phyloP scores from a whole-genome alignment of 306 rosid genomes.

The Cicer chorassanicum region DNA sequence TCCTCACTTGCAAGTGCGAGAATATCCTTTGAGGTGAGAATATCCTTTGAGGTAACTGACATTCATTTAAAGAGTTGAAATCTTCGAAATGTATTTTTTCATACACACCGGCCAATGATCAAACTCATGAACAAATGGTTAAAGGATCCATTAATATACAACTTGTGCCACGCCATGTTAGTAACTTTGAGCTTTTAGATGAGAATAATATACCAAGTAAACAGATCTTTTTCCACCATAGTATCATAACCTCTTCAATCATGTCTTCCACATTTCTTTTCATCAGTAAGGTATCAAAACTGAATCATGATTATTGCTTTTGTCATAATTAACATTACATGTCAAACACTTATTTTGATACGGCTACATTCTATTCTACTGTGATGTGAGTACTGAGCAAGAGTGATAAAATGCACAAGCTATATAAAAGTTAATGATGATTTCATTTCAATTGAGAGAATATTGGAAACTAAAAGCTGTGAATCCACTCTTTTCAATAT shows the following conservation, averaged over 20 bases:
- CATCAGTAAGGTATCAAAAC: slow-evolving; percentile 8
- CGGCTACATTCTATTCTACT: not conserved
- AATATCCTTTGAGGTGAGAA: no score
- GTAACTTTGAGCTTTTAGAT: not conserved
- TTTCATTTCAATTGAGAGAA: slow-evolving; percentile 39
- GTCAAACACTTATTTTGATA: slow-evolving; percentile 17
- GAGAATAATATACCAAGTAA: not conserved
- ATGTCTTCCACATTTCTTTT: not conserved
- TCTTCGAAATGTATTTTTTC: no score
- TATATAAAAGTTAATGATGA: not conserved
- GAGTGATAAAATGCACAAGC: slow-evolving; percentile 23
- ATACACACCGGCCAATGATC: no score
- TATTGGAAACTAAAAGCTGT: slow-evolving; percentile 27
- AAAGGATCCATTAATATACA: no score
- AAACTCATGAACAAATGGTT: no score
- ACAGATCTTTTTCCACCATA: not conserved
- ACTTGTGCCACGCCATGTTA: no score
- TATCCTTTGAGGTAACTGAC: no score
- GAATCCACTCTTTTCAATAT: slow-evolving; percentile 26
- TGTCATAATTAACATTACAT: slow-evolving; percentile 11
- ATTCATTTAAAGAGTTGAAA: no score
- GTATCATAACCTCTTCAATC: not conserved
- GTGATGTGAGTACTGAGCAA: not conserved
- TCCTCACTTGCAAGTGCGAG: no score
- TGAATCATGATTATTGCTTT: slow-evolving; percentile 31